These are phyloP conservation scores for Diutina sp. DNA, from an alignment of 1,139 yeast genomes.

Conservation along the genomic window DNA sequence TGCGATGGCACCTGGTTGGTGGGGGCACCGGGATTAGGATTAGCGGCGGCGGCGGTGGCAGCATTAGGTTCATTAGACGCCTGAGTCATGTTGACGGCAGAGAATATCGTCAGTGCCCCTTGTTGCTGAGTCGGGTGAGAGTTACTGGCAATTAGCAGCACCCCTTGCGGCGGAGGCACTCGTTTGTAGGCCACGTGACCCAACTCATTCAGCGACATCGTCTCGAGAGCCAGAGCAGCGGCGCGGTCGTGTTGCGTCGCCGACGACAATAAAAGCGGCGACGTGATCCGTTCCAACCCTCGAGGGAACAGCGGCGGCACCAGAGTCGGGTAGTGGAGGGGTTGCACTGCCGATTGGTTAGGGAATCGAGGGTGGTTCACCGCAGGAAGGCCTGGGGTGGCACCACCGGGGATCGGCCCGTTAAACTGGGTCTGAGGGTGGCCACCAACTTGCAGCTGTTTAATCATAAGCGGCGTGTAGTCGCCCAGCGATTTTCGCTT, in stretches of 20 bases:
- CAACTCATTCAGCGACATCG: slow-evolving; percentile 28
- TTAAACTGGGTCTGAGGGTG: background rate
- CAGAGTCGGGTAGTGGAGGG: slow-evolving; percentile 54
- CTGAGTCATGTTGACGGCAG: background rate
- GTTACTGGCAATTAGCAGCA: background rate
- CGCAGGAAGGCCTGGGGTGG: background rate
- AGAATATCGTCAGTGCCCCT: background rate
- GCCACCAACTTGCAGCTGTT: background rate
- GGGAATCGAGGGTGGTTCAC: background rate
- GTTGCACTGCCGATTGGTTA: slow-evolving; percentile 18
- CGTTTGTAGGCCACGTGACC: slow-evolving; percentile 29
- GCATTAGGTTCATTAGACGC: background rate
- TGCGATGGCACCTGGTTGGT: background rate
- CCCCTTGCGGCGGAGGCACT: background rate
- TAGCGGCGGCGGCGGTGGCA: background rate
- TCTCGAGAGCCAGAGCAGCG: slow-evolving; percentile 56
- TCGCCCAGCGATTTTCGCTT: background rate
- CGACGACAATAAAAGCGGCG: slow-evolving; percentile 44
- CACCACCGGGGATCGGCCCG: background rate
- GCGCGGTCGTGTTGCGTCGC: slow-evolving; percentile 17
- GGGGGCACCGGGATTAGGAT: background rate
- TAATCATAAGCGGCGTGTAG: slow-evolving; percentile 1
- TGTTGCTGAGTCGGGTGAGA: background rate
- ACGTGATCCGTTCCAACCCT: slow-evolving; percentile 47
- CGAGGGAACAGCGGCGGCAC: slow-evolving; percentile 65